Evolutionary conservation across 495 filamentous ascomycete genomes (phyloP), one percentile per base, ranked within the genome.

Genomic region (Aspergillus funiculosus): DNA sequence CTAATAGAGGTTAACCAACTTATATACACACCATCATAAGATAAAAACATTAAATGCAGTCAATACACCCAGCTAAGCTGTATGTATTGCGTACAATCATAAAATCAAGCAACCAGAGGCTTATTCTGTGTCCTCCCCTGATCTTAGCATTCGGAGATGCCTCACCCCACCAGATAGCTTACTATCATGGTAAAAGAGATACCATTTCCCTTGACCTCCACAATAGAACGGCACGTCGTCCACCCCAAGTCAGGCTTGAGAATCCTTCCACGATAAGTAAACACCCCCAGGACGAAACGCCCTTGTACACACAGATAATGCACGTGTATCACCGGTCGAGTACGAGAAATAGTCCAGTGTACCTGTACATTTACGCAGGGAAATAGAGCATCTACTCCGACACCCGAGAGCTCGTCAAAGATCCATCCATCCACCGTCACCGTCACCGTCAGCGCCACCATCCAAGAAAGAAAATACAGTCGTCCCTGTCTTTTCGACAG

Each of bases 151-250:
- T 75, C 52, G 62, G 60, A 87, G 52, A 65, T 87, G 83, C 54
- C 79, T 75, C 29, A 81, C 74, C 2, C 81, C 82, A 6, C 61
- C 53, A 15, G 75, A 79, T 18, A 85, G 56, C 57, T 76, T 73
- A 52, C 78, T 77, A 66, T 88, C 84, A 57, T 87, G 83, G 62
- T 86, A 79, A 56, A 87, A 87, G 43, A 88, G 52, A 60, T 72
- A 86, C 84, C 82, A 86, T 41, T 71, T 70, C 4, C 73, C 81
- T 64, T 75, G 52, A 54, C 80, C 70, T 87, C 82, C 20, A 77
- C 80, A 53, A 88, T 81, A n/a, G 78, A 82, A 64, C 86, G 83
- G 67, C 87, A 83, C 43, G 84, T 88, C 34, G 84, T 88, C 84
- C 84, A 88, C 4, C 84, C 83, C 3, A 82, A 54, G 48, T 87